Conservation (phyloP, 2,329 filamentous ascomycete genomes). For the Venturia oleaginea region DNA sequence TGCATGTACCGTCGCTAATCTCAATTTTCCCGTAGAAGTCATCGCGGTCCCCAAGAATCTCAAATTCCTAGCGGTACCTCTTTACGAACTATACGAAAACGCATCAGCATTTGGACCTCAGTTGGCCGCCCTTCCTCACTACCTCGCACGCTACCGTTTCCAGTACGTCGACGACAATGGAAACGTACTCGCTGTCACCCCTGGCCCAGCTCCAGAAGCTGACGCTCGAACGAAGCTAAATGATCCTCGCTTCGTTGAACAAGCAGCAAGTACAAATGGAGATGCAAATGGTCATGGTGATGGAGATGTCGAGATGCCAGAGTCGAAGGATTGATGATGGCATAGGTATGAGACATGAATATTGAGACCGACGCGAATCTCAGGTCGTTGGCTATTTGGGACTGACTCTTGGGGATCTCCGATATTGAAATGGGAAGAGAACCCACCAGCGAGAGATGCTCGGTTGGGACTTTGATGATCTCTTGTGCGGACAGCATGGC, state of each 20-base stretch:
- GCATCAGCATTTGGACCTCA: conserved; percentile 91
- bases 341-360: neutral
- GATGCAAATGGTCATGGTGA: neutral
- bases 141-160: conserved; percentile 92
- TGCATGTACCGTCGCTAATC: conserved; percentile 8
- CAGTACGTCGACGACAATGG: conserved; percentile 94
- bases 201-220: conserved; percentile 47
- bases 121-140: conserved; percentile 88
- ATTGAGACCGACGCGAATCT: neutral
- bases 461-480: neutral
- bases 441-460: neutral
- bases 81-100: conserved; percentile 98
- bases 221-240: conserved; percentile 1
- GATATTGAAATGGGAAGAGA: neutral
- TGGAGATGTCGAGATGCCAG: conserved; percentile 4
- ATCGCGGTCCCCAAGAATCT: conserved; percentile 98
- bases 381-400: neutral
- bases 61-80: conserved; percentile 92
- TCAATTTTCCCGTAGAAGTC: conserved; percentile 53
- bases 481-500: neutral
- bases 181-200: conserved; percentile 75
- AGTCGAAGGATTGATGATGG: neutral
- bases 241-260: neutral
- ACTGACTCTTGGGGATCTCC: neutral
- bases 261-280: neutral